Conservation (phyloP, 2,329 filamentous ascomycete species). For the Penicillium sp. region DNA sequence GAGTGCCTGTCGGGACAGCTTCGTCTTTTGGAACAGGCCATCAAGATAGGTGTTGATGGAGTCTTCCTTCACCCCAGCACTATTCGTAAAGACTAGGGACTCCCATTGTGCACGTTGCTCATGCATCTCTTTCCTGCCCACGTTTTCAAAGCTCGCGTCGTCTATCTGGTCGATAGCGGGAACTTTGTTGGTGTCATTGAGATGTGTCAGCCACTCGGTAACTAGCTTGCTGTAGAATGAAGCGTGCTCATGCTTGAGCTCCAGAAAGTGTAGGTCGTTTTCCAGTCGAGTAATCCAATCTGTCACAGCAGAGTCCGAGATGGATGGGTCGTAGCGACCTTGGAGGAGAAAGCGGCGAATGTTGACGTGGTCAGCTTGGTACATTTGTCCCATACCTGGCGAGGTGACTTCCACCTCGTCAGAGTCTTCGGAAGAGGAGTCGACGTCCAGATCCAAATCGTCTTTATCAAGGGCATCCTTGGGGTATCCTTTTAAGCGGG, state of each 20-base stretch:
- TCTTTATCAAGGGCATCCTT: slow-evolving; percentile 42
- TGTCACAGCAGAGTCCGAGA: slow-evolving; percentile 52
- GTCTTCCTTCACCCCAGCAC: slow-evolving; percentile 50
- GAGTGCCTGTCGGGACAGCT: slow-evolving; percentile 48
- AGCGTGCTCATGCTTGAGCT: slow-evolving; percentile 60
- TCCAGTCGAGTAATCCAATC: slow-evolving; percentile 55
- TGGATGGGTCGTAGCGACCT: slow-evolving; percentile 57
- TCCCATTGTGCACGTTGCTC: slow-evolving; percentile 61
- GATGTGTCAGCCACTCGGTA: slow-evolving; percentile 56
- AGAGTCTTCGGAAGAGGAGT: slow-evolving; percentile 9
- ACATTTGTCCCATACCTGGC: slow-evolving; percentile 24
- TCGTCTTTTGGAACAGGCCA: slow-evolving; percentile 53
- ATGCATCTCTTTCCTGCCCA: slow-evolving; percentile 59
- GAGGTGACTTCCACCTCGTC: slow-evolving; percentile 34
- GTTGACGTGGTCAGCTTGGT: slow-evolving; percentile 43
- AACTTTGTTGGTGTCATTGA: slow-evolving; percentile 30
- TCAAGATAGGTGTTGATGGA: slow-evolving; percentile 57
- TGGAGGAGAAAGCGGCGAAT: slow-evolving; percentile 59
- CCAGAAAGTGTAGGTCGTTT: slow-evolving; percentile 53
- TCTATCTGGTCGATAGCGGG: slow-evolving; percentile 23
- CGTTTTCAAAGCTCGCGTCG: slow-evolving; percentile 47
- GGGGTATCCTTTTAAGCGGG: slow-evolving; percentile 42
- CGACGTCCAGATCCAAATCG: slow-evolving; percentile 32
- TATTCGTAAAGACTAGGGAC: slow-evolving; percentile 55
- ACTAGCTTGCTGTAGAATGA: slow-evolving; percentile 60